Conservation (phyloP, 257 asterid genomes). For the Nicotiana benthamiana region DNA sequence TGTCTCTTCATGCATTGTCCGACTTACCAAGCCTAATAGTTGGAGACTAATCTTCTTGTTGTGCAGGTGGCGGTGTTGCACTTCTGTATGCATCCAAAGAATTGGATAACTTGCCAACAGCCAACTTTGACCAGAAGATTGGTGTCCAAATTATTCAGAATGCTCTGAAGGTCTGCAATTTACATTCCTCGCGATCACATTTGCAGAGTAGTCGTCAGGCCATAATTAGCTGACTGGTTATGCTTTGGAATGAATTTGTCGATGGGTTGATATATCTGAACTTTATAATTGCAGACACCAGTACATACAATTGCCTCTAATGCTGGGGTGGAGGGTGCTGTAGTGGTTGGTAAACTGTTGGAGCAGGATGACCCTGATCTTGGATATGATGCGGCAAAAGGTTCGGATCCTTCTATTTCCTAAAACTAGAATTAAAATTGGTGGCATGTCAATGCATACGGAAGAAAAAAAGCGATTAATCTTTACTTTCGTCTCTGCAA, state of each 20-base stretch:
- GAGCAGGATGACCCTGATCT: slow-evolving; percentile 43
- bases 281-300: slow-evolving; percentile 29
- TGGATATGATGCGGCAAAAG: slow-evolving; percentile 64
- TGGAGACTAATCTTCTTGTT: background rate
- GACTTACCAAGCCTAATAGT: background rate
- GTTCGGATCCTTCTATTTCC: slow-evolving; percentile 8
- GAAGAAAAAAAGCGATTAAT: background rate
- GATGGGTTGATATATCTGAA: background rate
- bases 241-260: background rate
- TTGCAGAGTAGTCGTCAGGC: background rate
- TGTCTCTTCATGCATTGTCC: background rate
- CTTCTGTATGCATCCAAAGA: slow-evolving; percentile 44
- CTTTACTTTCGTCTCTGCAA: background rate
- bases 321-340: slow-evolving; percentile 55
- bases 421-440: background rate
- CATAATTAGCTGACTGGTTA: background rate
- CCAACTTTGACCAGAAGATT: slow-evolving; percentile 39
- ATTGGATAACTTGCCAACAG: slow-evolving; percentile 28
- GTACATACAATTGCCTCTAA: slow-evolving; percentile 46
- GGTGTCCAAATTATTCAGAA: slow-evolving; percentile 46
- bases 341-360: slow-evolving; percentile 39
- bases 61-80: slow-evolving; percentile 42
- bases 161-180: slow-evolving; percentile 36
- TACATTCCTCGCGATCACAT: background rate
- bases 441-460: background rate